Evolutionary conservation across 1,284 basidiomycete genomes (phyloP).

Genomic region (Phellinidium pouzarii): DNA sequence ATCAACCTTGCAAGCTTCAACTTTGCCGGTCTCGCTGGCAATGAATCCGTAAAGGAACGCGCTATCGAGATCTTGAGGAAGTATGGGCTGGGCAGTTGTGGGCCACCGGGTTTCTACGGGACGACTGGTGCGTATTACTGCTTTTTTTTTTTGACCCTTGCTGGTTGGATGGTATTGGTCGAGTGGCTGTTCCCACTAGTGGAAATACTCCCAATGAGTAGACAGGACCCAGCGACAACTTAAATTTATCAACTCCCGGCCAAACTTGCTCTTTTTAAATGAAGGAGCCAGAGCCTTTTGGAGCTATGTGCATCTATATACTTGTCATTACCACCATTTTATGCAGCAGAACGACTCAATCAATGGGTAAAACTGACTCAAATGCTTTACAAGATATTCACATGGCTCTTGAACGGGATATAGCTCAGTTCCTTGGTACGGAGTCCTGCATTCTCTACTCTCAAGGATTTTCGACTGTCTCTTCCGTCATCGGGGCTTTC

Average conservation of each 20-base stretch:
- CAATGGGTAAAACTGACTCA: background rate
- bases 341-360: background rate
- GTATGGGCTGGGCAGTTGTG: conserved; percentile 94
- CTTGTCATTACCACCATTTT: too few relatives aligned
- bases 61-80: conserved; percentile 84
- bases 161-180: background rate
- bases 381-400: conserved; percentile 71
- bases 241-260: too few relatives aligned
- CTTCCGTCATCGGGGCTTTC: conserved; percentile 95
- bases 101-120: conserved; percentile 97
- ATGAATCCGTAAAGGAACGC: conserved; percentile 81
- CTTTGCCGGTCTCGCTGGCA: conserved; percentile 86
- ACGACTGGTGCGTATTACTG: conserved; percentile 65
- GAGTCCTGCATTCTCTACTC: conserved; percentile 91
- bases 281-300: too few relatives aligned
- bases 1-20: conserved; percentile 90
- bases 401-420: conserved; percentile 80
- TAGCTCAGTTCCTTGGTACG: conserved; percentile 87
- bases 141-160: background rate
- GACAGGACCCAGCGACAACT: too few relatives aligned
- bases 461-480: conserved; percentile 88
- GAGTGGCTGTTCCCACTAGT: background rate
- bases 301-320: too few relatives aligned
- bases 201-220: background rate
- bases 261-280: too few relatives aligned